Evolutionary conservation across 2,329 filamentous ascomycete genomes (phyloP), one percentile per base, ranked within the genome.

Genomic region (Aspergillus pseudoglaucus): DNA sequence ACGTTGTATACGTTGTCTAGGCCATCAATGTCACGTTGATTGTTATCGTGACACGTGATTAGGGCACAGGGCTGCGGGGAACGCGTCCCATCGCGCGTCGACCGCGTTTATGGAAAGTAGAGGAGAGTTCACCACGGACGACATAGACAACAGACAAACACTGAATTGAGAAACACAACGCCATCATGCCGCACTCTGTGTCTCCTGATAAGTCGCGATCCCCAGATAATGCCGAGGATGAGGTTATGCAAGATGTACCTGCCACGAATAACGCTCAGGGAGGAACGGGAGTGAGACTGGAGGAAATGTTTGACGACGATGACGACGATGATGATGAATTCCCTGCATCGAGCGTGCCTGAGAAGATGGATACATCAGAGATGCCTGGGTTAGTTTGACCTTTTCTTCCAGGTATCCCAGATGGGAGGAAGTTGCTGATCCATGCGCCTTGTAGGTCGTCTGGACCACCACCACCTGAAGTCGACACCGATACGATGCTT

Each of bases 401-500:
- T 15, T 38, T 33, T 27, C 9, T 35, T 30, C 7, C 23, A 9
- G 10, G 25, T 12, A 12, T 23, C 42, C 22, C 27, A 15, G 20
- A 25, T 18, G n/a, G 23, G n/a, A 20, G 9, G 6, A 17, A 14
- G 5, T 35, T 7, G 42, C 42, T 44, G 23, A 44, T 44, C 8
- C 41, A 43, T 43, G 23, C 37, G 17, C 37, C 12, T 57, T 50
- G 54, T 54, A 71, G 60, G 46, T 51, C 54, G 32, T 52, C 60
- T 43, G 59, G 53, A 4, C 59, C 68, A 32, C 79, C 68, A 15
- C 62, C 67, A 25, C 66, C 71, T 6, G 68, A 69, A 59, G 87
- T 83, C 35, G 88, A 95, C 57, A 83, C 88, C 1, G 88, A 90
- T 62, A 80, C 94, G 9, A 90, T 97, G 83, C 83, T 87, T 59